Evolutionary conservation across 768 basidiomycete species (phyloP), one percentile per base, ranked within the genome.

Genomic region (Naganishia friedmannii): DNA sequence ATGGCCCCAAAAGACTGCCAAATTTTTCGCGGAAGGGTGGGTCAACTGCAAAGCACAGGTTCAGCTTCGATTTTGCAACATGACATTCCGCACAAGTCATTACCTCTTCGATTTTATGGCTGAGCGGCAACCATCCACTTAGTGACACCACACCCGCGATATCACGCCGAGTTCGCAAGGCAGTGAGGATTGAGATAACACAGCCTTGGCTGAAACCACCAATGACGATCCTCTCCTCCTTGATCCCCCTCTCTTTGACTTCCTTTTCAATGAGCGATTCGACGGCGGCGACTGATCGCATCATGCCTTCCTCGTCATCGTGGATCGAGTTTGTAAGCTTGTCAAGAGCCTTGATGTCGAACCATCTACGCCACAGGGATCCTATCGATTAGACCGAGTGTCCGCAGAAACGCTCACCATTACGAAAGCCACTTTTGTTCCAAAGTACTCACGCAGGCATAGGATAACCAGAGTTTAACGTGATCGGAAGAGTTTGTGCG

Each of bases 121-220:
- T 84, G 28, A 95, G 78, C 13, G 89, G 89, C 57, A 93, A 79
- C 89, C 90, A 95, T 6, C 89, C 89, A 73, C 90, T 92, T 73
- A 95, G 83, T 6, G 86, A 85, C 21, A 85, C 86, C 26, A 92
- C 77, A 4, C 92, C 92, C 1, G 85, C 91, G 19, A 93, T 83
- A 74, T 87, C 88, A 37, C 86, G 83, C 73, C 87, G 86, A 2
- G 83, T 84, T 1, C 87, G 89, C 69, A 94, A 82, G 9, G 87
- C 91, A 3, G 88, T 87, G 58, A 93, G 82, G n/a, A 93, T 83
- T 9, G 88, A 85, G 84, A 94, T 88, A 28, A 88, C 86, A 23
- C 77, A 90, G 45, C 91, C 93, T 79, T 95, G 93, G 71, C 88
- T 89, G 82, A 94, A 95, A 12, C 93, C 93, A 42, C 91, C 92